These are phyloP conservation scores for Aspergillus sp. DNA, from an alignment of 2,329 filamentous ascomycete species.

Conservation along the genomic window DNA sequence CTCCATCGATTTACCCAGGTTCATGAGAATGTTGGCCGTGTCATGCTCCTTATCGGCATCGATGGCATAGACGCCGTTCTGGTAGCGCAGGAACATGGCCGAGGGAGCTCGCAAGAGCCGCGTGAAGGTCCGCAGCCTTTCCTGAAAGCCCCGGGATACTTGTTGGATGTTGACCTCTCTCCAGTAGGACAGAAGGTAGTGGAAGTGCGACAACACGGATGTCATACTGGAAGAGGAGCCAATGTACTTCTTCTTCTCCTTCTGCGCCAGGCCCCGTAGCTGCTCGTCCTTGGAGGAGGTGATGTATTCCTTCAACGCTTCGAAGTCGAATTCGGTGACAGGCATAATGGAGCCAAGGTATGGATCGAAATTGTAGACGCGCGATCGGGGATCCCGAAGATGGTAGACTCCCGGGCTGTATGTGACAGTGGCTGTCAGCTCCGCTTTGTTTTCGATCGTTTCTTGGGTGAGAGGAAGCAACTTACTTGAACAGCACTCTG, in stretches of 20 bases:
- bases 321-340: conserved; percentile 86
- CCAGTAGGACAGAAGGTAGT: conserved; percentile 86
- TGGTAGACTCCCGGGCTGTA: conserved; percentile 76
- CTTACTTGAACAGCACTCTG: conserved; percentile 85
- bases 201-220: conserved; percentile 80
- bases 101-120: conserved; percentile 70
- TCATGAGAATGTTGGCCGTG: conserved; percentile 79
- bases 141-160: conserved; percentile 67
- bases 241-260: conserved; percentile 74
- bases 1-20: conserved; percentile 94
- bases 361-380: conserved; percentile 95
- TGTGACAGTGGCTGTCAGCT: background rate
- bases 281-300: conserved; percentile 83
- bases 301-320: conserved; percentile 80
- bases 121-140: conserved; percentile 68
- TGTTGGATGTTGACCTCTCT: conserved; percentile 67
- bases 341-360: conserved; percentile 94
- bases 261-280: conserved; percentile 67
- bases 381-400: conserved; percentile 81
- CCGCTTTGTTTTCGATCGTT: background rate
- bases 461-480: background rate
- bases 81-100: conserved; percentile 78
- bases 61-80: conserved; percentile 86
- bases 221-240: conserved; percentile 99
- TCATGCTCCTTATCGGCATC: conserved; percentile 95